Conservation (phyloP, 371 early-diverging fungal genomes). For the Mortierella sp. region DNA sequence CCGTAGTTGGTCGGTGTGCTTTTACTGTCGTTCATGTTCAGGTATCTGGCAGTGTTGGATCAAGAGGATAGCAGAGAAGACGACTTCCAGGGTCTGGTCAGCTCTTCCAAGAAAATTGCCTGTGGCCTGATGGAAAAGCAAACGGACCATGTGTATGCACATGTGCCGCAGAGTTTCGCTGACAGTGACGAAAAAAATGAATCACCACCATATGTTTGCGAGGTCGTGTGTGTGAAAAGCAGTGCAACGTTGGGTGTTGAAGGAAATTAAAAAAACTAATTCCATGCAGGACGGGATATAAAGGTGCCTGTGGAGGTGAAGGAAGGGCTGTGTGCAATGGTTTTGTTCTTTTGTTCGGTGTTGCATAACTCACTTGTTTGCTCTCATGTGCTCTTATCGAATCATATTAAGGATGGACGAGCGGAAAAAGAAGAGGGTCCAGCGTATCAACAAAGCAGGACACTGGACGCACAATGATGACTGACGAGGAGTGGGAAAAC, state of each 20-base stretch:
- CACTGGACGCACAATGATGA: no score
- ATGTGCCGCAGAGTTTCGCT: conserved; percentile 11
- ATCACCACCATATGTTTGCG: not conserved
- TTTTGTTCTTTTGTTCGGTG: no score
- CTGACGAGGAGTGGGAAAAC: no score
- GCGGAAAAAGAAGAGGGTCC: not conserved
- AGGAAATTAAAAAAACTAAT: no score
- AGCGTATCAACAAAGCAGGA: no score
- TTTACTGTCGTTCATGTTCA: conserved; percentile 28
- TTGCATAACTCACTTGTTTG: no score
- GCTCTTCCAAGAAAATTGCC: not conserved
- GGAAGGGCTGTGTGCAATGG: no score
- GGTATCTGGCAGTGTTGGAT: conserved; percentile 21
- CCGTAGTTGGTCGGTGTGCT: conserved; percentile 29
- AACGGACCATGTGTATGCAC: conserved; percentile 8
- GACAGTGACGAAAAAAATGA: not conserved
- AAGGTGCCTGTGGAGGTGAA: no score
- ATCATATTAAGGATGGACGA: not conserved
- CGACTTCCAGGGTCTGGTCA: not conserved
- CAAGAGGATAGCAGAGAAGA: conserved; percentile 6
- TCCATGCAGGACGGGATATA: no score
- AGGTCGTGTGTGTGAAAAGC: no score
- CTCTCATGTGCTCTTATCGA: no score
- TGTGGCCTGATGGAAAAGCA: conserved; percentile 20
- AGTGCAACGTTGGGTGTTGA: no score